These are phyloP conservation scores for Stemphylium vesicarium DNA, from an alignment of 2,329 filamentous ascomycete genomes.

Conservation along the genomic window DNA sequence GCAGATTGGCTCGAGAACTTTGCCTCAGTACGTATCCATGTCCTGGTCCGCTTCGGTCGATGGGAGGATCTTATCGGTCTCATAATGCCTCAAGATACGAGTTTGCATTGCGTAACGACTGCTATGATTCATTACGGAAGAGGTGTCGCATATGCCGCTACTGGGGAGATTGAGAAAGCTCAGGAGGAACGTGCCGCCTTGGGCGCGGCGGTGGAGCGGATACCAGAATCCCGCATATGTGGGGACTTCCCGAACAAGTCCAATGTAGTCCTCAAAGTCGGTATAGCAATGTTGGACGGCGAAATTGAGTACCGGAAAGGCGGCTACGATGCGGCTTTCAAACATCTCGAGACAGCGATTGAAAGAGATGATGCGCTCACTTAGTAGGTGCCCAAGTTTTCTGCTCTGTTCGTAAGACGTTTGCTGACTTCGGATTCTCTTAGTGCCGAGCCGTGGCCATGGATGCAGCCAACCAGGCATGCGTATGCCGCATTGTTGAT, in stretches of 20 bases:
- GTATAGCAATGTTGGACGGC: constrained; percentile 70
- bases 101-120: constrained; percentile 72
- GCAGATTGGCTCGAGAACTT: constrained; percentile 78
- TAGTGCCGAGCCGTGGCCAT: constrained; percentile 74
- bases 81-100: constrained; percentile 61
- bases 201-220: constrained; percentile 55
- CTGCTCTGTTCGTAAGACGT: background rate
- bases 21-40: constrained; percentile 70
- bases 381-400: constrained; percentile 49
- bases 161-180: constrained; percentile 62
- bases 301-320: constrained; percentile 73
- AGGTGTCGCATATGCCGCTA: constrained; percentile 69
- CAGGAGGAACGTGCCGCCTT: constrained; percentile 61
- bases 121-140: constrained; percentile 73
- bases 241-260: constrained; percentile 72
- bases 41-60: constrained; percentile 73
- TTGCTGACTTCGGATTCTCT: background rate
- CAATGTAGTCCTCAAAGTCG: constrained; percentile 66
- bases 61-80: constrained; percentile 71
- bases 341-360: constrained; percentile 64
- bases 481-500: constrained; percentile 73
- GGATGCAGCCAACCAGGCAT: constrained; percentile 78
- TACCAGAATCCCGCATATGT: constrained; percentile 64
- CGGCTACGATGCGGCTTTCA: constrained; percentile 65
- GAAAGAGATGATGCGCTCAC: constrained; percentile 66